phyloP scores from a whole-genome alignment of 192 early-diverging fungal genomes.

The Backusella sp. region DNA sequence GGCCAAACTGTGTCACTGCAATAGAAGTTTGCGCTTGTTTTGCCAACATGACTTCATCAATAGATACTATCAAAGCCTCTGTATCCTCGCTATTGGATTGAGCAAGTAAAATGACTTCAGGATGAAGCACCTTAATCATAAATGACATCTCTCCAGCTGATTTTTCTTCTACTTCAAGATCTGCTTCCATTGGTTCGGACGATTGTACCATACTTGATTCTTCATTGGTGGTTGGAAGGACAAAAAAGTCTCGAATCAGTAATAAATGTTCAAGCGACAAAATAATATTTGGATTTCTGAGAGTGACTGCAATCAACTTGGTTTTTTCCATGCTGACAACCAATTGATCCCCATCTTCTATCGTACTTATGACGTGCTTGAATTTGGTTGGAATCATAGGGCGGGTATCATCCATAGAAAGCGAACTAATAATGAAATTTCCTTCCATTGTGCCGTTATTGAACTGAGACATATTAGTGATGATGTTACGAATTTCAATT shows the following conservation, averaged over 20 bases:
- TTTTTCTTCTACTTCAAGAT: neutral
- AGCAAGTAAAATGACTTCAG: constrained; percentile 86
- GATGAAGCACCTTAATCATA: constrained; percentile 74
- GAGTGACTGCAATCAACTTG: constrained; percentile 57
- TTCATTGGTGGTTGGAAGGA: constrained; percentile 44
- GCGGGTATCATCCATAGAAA: constrained; percentile 80
- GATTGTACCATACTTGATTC: constrained; percentile 14
- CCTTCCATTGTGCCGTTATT: constrained; percentile 65
- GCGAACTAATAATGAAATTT: constrained; percentile 64
- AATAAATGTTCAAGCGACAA: constrained; percentile 76
- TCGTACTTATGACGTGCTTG: constrained; percentile 75
- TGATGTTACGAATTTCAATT: constrained; percentile 45
- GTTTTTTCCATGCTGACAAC: constrained; percentile 39
- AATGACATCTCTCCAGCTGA: constrained; percentile 51
- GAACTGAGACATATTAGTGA: constrained; percentile 54
- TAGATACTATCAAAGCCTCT: constrained; percentile 85
- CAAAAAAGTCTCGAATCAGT: constrained; percentile 63
- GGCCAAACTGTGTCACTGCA: constrained; percentile 77
- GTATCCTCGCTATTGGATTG: constrained; percentile 64
- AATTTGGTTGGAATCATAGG: constrained; percentile 73
- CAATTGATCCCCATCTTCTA: constrained; percentile 60
- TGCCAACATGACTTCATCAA: constrained; percentile 74
- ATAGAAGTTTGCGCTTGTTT: constrained; percentile 76
- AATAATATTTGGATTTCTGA: constrained; percentile 67
- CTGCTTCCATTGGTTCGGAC: neutral